These are phyloP conservation scores for Trypanosoma cruzi DNA, from an alignment of 208 protist species.

Conservation along the genomic window DNA sequence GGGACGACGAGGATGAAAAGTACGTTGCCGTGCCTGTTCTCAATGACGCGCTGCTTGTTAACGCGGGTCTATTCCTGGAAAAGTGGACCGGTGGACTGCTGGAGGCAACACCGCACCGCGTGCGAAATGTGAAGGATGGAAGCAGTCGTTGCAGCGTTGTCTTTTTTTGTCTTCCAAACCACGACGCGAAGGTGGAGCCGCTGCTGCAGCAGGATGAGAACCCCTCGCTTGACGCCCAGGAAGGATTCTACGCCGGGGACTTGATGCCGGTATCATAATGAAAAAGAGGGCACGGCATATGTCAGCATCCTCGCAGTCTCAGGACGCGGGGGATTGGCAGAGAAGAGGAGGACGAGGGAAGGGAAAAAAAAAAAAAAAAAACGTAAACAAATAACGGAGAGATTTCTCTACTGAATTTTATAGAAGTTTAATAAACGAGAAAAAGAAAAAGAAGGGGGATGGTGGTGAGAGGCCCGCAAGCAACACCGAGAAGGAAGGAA, in stretches of 20 bases:
- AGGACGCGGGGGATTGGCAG: neutral
- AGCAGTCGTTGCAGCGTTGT: slow-evolving; percentile 84
- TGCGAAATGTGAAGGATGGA: slow-evolving; percentile 63
- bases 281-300: neutral
- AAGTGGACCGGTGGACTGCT: slow-evolving; percentile 86
- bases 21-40: slow-evolving; percentile 79
- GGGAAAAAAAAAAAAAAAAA: neutral
- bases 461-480: no score
- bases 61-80: slow-evolving; percentile 87
- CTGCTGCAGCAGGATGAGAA: slow-evolving; percentile 87
- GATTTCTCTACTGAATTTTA: neutral
- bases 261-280: slow-evolving; percentile 64
- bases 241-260: slow-evolving; percentile 79
- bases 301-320: neutral
- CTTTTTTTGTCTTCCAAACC: slow-evolving; percentile 84
- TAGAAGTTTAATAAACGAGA: neutral
- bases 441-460: neutral
- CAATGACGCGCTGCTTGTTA: slow-evolving; percentile 85
- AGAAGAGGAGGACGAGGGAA: neutral
- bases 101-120: slow-evolving; percentile 85
- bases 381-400: neutral
- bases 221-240: slow-evolving; percentile 69
- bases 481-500: no score
- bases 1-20: slow-evolving; percentile 63
- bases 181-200: slow-evolving; percentile 84